Evolutionary conservation across 2,329 filamentous ascomycete species (phyloP), one percentile per base, ranked within the genome.

Genomic region (Paecilomyces formosus): DNA sequence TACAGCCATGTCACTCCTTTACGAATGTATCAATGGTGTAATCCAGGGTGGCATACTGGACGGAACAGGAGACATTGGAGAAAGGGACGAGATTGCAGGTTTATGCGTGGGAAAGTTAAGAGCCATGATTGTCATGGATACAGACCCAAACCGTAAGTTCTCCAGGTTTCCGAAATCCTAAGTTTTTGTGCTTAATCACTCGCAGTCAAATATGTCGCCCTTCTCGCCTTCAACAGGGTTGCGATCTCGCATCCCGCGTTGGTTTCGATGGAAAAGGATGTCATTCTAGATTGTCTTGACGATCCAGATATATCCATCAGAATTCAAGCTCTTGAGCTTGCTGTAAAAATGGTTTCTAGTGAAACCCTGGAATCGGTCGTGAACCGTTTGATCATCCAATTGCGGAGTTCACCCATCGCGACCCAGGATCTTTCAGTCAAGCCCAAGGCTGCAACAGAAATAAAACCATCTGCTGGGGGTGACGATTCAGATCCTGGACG

Each of bases 11-110:
- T 97, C 94, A n/a, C 77, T 99, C 28, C 78, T 97, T 5, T 99
- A 99, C 67, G 94, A 99, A 75, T 99, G 94, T 70, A 97, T 99
- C 75, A 97, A 96, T 72, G 94, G 94, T 24, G 96, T 99, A 62
- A 96, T 99, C 60, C 92, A 97, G 72, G 94, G 94, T 28, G 94
- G 94, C 0, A 96, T 99, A 58, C 79, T 99, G 55, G 90, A 91
- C 31, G 90, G 88, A 52, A 86, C 87, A 28, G 90, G 92, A 63
- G 89, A 90, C 56, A 85, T 87, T 21, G 82, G 87, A 33, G 92
- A 93, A 57, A 88, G 89, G 45, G 92, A 97, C 65, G 92, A 97
- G 72, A 91, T 99, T 68, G 94, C 94, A 6, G 87, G 87, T 28
- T 81, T 99, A 4, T 99, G 94, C 72, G 92, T 97, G 26, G 90